phyloP scores from a whole-genome alignment of 164 flowering plant genomes.

The Nymphaea thermarum region DNA sequence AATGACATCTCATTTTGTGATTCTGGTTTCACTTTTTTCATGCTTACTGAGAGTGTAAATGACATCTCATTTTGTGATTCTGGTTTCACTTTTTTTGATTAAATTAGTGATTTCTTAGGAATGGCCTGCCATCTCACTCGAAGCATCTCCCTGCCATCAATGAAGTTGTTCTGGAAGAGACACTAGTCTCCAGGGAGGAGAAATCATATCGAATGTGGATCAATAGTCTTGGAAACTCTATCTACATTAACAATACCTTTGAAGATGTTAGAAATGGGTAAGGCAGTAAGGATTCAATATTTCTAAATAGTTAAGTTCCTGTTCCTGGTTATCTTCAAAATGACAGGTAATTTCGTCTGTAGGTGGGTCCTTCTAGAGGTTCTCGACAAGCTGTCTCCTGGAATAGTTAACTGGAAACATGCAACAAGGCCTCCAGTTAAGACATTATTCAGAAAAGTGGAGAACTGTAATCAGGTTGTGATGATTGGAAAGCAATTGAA shows the following conservation, averaged over 20 bases:
- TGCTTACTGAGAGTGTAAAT: too few species aligned
- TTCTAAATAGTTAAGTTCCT: background rate
- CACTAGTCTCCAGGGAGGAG: slow-evolving; percentile 76
- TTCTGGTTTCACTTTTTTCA: too few species aligned
- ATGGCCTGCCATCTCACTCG: slow-evolving; percentile 68
- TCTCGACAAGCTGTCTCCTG: slow-evolving; percentile 85
- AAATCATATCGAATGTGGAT: slow-evolving; percentile 80
- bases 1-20: too few species aligned
- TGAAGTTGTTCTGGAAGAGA: slow-evolving; percentile 38
- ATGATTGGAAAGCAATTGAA: slow-evolving; percentile 79
- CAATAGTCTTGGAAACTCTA: slow-evolving; percentile 66
- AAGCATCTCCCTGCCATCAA: slow-evolving; percentile 68
- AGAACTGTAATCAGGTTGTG: slow-evolving; percentile 88
- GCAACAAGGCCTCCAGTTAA: slow-evolving; percentile 87
- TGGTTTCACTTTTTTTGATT: too few species aligned
- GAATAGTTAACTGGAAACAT: slow-evolving; percentile 84
- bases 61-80: too few species aligned
- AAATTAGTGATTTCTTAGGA: slow-evolving; percentile 26
- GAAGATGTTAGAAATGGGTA: slow-evolving; percentile 90
- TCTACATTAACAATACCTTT: slow-evolving; percentile 58
- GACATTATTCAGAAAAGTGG: slow-evolving; percentile 86
- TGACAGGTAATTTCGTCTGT: slow-evolving; percentile 5
- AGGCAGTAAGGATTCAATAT: background rate
- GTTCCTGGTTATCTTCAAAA: too few species aligned
- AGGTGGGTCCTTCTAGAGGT: slow-evolving; percentile 87